Base-by-base conservation (phyloP, 768 basidiomycete genomes). In the Porpolomopsis calyptriformis region DNA sequence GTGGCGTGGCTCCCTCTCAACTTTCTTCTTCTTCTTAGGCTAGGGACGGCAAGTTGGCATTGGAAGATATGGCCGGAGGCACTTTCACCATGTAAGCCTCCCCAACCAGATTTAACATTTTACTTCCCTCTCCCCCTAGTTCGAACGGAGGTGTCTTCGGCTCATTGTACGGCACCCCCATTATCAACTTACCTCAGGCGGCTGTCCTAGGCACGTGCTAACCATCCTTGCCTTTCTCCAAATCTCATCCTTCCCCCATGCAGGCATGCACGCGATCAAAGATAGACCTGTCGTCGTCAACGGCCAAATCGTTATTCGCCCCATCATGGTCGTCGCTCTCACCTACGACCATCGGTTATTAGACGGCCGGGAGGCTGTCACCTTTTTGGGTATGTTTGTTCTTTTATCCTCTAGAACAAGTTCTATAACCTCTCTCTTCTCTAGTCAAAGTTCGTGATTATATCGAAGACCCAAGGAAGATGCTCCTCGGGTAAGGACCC, bases 101-200 rank as follows among this genome's bases (percentile, higher is more conserved):
- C 42, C 3, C 43, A 24, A 18, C 31, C 20, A 26, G 35, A 40
- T n/a, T 10, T 9, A 7, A 4, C 44, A 35, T 37, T 55, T 31
- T 51, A 9, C 6, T 6, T n/a, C 6, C 49, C 48, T 49, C 34
- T 36, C 47, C 29, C 50, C 23, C 19, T 51, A 94, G 91, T 64
- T 98, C 96, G 33, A 99, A 99, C 60, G 96, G 94, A 37, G 94
- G 94, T 56, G 94, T 99, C 61, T 99, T 99, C 58, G 94, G 94
- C 36, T 94, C 90, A 40, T 70, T 99, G 40, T 96, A 84, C 58
- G 94, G 94, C 33, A 99, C 94, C n/a, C 94, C 94, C 29, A 99
- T 99, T 60, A 94, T 98, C 68, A 98, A 97, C 72, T 71, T 93
- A 37, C 94, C 93, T 3, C 94, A 97, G 62, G 68, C 91, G 19